A percentile compares a stretch with the other conserved stretches of the same genome.
phyloP scores from a whole-genome alignment of 1,284 basidiomycete genomes.

The Phellinidium pouzarii region DNA sequence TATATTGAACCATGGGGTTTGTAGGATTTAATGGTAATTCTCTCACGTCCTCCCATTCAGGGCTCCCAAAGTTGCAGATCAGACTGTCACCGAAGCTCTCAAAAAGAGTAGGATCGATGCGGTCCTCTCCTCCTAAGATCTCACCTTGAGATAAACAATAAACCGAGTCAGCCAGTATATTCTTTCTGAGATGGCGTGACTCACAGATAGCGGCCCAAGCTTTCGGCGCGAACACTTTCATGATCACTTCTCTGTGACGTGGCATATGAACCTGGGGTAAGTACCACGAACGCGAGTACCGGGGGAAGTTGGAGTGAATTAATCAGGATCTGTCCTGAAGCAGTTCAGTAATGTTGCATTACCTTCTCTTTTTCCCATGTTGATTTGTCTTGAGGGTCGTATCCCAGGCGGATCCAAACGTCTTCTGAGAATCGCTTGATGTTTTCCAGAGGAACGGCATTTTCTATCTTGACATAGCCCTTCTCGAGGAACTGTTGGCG shows the following conservation, averaged over 20 bases:
- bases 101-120: conserved; percentile 28
- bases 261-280: conserved; percentile 29
- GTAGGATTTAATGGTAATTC: no score
- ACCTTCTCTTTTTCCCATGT: conserved; percentile 31
- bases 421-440: conserved; percentile 27
- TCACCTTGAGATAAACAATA: conserved; percentile 24
- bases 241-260: conserved; percentile 29
- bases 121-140: conserved; percentile 31
- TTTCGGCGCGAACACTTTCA: conserved; percentile 29
- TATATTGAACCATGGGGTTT: no score
- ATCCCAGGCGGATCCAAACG: conserved; percentile 33
- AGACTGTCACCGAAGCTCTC: conserved; percentile 31
- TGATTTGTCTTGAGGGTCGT: conserved; percentile 28
- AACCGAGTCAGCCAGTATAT: not conserved
- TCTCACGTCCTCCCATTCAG: conserved; percentile 27
- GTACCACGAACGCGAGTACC: not conserved
- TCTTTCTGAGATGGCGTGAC: not conserved
- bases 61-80: conserved; percentile 31
- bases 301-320: not conserved
- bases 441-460: conserved; percentile 28
- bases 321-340: no score
- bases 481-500: conserved; percentile 32
- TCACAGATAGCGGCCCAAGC: conserved; percentile 33
- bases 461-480: conserved; percentile 30
- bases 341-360: not conserved